Evolutionary conservation across 805 yeast species (phyloP).

Genomic region (Yueomyces sinensis): DNA sequence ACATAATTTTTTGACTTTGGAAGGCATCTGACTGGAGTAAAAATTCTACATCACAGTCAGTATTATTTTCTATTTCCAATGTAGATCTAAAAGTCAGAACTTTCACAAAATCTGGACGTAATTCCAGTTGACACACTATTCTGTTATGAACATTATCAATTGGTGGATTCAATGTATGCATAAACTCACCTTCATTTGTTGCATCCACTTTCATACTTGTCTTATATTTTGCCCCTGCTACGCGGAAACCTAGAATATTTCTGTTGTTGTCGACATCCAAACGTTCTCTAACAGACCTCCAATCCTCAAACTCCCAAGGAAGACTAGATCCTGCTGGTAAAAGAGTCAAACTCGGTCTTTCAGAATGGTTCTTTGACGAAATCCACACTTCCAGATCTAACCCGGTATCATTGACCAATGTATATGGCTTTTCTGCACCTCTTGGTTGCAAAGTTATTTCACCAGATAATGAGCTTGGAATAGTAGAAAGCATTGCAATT

Average conservation of each 20-base stretch:
- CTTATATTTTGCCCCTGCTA: constrained; percentile 44
- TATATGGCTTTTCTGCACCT: constrained; percentile 73
- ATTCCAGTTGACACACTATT: constrained; percentile 52
- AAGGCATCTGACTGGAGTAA: constrained; percentile 22
- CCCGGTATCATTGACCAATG: constrained; percentile 76
- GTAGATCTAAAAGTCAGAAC: constrained; percentile 69
- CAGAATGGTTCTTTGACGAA: constrained; percentile 30
- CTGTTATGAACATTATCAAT: constrained; percentile 54
- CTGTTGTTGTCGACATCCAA: constrained; percentile 49
- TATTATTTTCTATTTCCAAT: constrained; percentile 50
- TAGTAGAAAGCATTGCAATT: constrained; percentile 61
- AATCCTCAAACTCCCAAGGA: constrained; percentile 92
- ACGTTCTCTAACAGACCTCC: constrained; percentile 76
- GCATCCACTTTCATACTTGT: constrained; percentile 47
- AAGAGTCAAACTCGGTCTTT: constrained; percentile 15
- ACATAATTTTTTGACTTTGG: constrained; percentile 21
- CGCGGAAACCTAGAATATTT: constrained; percentile 50
- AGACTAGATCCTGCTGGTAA: constrained; percentile 36
- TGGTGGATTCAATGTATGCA: constrained; percentile 55
- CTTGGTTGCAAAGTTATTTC: constrained; percentile 46
- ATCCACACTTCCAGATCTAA: constrained; percentile 71
- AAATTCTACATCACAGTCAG: constrained; percentile 43
- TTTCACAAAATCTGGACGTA: constrained; percentile 70
- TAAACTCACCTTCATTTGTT: constrained; percentile 70
- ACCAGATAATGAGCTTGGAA: constrained; percentile 42